Conservation (phyloP, 768 basidiomycete genomes). For the Tubosaeta sp. region DNA sequence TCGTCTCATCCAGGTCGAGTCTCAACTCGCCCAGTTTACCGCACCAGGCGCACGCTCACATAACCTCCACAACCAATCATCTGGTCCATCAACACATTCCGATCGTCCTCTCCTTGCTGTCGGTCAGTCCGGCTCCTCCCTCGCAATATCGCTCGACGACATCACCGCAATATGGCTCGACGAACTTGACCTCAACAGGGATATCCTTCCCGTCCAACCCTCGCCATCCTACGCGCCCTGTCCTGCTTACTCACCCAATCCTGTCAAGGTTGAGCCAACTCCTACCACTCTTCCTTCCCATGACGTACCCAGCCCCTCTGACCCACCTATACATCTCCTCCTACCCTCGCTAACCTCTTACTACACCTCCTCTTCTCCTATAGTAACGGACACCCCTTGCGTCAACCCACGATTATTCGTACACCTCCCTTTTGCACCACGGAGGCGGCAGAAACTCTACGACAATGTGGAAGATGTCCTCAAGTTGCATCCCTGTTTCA, state of each 20-base stretch:
- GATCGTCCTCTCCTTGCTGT: slow-evolving; percentile 36
- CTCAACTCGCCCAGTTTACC: slow-evolving; percentile 48
- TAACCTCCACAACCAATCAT: slow-evolving; percentile 11
- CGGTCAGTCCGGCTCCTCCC: slow-evolving; percentile 39
- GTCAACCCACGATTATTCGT: slow-evolving; percentile 39
- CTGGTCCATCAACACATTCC: slow-evolving; percentile 7
- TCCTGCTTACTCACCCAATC: slow-evolving; percentile 9
- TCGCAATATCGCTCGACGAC: slow-evolving; percentile 55
- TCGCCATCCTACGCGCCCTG: slow-evolving; percentile 14
- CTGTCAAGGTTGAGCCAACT: slow-evolving; percentile 36
- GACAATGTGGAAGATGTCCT: slow-evolving; percentile 39
- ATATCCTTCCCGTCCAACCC: slow-evolving; percentile 19
- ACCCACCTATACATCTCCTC: slow-evolving; percentile 21
- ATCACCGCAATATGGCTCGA: slow-evolving; percentile 58
- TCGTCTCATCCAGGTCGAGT: slow-evolving; percentile 67
- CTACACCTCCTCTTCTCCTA: slow-evolving; percentile 20
- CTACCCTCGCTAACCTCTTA: slow-evolving; percentile 18
- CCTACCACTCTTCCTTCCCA: slow-evolving; percentile 24
- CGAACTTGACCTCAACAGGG: slow-evolving; percentile 41
- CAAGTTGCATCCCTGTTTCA: slow-evolving; percentile 48
- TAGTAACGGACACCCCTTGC: slow-evolving; percentile 20
- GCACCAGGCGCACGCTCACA: slow-evolving; percentile 28
- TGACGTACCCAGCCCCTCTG: slow-evolving; percentile 11
- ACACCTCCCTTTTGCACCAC: slow-evolving; percentile 38
- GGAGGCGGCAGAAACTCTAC: slow-evolving; percentile 35